Percentiles rank a stretch among this genome's conserved stretches.
phyloP scores from a whole-genome alignment of 1,284 basidiomycete genomes.

The Ganoderma multipileum region DNA sequence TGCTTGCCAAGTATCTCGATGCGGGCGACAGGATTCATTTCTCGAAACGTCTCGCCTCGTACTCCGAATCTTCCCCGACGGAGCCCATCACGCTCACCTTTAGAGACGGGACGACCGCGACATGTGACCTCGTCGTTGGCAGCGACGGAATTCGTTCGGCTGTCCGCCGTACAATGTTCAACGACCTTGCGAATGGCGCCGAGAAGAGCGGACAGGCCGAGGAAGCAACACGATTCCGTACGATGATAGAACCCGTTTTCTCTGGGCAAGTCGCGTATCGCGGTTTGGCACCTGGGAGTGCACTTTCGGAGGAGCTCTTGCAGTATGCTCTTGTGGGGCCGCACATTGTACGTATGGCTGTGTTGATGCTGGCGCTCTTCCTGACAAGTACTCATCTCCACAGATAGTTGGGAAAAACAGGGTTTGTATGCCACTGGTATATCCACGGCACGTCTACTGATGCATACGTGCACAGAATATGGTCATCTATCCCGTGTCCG shows the following conservation, averaged over 20 bases:
- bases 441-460: neutral
- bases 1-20: conserved; percentile 1
- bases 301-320: conserved; percentile 1
- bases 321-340: neutral
- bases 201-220: conserved; percentile 26
- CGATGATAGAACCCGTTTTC: conserved; percentile 2
- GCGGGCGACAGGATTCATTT: conserved; percentile 40
- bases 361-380: no score
- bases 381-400: neutral
- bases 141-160: conserved; percentile 58
- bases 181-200: conserved; percentile 18
- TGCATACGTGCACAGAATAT: neutral
- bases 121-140: conserved; percentile 57
- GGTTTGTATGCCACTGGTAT: neutral
- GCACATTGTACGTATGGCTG: neutral
- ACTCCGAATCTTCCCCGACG: conserved; percentile 39
- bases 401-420: conserved; percentile 13
- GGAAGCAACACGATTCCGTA: neutral
- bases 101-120: conserved; percentile 53
- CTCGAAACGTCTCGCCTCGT: conserved; percentile 56
- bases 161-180: conserved; percentile 34
- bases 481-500: conserved; percentile 19
- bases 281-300: conserved; percentile 2
- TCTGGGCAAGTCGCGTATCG: conserved; percentile 11
- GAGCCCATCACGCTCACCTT: conserved; percentile 49